These are phyloP conservation scores for Pterothamnion heteromorphum DNA, from an alignment of 31 red algal species.

Conservation along the genomic window DNA sequence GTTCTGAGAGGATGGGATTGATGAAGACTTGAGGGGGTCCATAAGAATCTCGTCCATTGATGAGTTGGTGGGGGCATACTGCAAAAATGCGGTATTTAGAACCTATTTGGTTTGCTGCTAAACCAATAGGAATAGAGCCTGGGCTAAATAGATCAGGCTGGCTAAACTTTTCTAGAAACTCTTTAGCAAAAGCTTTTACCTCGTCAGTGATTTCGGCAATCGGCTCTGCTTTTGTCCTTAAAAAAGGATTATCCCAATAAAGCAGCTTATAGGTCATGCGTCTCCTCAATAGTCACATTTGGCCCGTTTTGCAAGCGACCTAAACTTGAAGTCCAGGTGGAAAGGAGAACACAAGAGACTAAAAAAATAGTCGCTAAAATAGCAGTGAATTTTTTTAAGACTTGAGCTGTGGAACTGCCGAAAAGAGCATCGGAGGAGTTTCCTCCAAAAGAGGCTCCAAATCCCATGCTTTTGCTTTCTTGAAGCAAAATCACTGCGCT, in stretches of 20 bases:
- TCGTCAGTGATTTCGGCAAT: slow-evolving; percentile 13
- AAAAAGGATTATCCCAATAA: background rate
- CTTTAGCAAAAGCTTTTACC: background rate
- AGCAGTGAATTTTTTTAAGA: too few species aligned
- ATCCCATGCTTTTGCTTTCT: too few species aligned
- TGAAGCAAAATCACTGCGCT: too few species aligned
- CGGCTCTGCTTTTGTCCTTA: background rate
- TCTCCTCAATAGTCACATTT: too few species aligned
- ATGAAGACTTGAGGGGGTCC: background rate
- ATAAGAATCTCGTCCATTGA: background rate
- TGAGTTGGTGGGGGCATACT: background rate
- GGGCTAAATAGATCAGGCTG: background rate
- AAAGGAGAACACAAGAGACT: too few species aligned
- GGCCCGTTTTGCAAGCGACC: too few species aligned
- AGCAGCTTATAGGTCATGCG: too few species aligned
- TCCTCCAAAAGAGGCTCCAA: too few species aligned
- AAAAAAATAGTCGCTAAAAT: too few species aligned
- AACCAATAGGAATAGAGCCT: background rate
- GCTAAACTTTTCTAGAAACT: background rate
- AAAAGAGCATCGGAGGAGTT: too few species aligned
- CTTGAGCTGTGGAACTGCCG: too few species aligned
- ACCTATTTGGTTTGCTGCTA: slow-evolving; percentile 11
- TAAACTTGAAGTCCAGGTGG: too few species aligned
- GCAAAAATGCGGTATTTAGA: background rate
- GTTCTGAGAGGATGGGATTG: background rate